A percentile compares a stretch with the other conserved stretches of the same genome.
phyloP scores from a whole-genome alignment of 148 eudicot species.

The Vaccinium darrowii region DNA sequence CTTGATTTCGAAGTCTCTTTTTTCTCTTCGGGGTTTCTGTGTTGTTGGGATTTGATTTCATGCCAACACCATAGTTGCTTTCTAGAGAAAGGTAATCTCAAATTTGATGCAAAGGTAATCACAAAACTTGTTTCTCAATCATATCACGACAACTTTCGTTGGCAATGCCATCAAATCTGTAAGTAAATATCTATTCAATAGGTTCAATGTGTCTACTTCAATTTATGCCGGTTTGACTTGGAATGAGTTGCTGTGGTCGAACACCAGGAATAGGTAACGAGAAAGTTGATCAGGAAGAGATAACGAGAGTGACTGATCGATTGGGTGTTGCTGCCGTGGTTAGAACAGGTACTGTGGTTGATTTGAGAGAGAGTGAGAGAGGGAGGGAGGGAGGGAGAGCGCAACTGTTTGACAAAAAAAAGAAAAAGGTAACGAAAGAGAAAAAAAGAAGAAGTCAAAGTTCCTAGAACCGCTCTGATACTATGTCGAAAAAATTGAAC shows the following conservation, averaged over 20 bases:
- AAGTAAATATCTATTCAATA: background rate
- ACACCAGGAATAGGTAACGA: no score
- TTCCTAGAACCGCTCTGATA: no score
- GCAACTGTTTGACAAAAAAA: no score
- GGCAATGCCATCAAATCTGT: background rate
- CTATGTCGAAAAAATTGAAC: no score
- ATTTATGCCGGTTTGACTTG: background rate
- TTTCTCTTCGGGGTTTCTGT: background rate
- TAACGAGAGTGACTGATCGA: no score
- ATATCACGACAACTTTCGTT: background rate
- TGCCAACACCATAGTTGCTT: background rate
- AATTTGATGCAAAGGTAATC: background rate
- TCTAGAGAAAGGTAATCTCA: background rate
- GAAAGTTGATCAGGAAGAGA: no score
- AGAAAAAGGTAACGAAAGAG: no score
- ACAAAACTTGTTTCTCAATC: background rate
- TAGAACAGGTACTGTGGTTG: no score
- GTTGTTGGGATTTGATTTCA: slow-evolving; percentile 6
- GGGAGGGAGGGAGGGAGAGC: no score
- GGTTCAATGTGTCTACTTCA: background rate
- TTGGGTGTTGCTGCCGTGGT: no score
- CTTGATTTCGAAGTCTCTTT: background rate
- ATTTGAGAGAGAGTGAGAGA: no score
- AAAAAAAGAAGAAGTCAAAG: no score
- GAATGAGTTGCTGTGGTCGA: background rate